Base-by-base conservation (phyloP, 352 stramenopile genomes). In the Phytophthora parvispora region DNA sequence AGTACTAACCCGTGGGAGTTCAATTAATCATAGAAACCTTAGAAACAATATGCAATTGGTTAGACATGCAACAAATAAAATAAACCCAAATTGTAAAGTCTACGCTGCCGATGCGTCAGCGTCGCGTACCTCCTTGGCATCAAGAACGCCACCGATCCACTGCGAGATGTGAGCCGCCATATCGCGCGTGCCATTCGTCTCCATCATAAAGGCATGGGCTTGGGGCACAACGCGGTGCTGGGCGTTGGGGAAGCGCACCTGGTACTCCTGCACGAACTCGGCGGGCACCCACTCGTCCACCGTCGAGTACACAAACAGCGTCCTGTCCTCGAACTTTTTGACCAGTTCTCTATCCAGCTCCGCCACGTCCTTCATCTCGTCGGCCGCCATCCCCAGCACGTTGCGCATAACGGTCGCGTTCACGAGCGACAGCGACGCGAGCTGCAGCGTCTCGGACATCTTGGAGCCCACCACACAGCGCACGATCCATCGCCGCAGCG, bases 171-270 rank as follows among this genome's bases (percentile, higher is more conserved):
- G 82, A 16, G 65, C 75, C 10, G 81, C 82, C 84, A 94, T 94
- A 52, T 90, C 83, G 13, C 73, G 69, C 64, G 84, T 84, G 45
- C 86, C 86, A 28, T 90, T 80, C 0, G 22, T 28, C 32, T 89
- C 83, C 82, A 92, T 90, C 86, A 94, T 94, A 60, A 94, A 94
- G n/a, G 78, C 86, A 45, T 94, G 86, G 47, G 67, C 66, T 72
- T 91, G 79, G 2, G 80, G 75, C 15, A 92, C 72, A 40, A 91
- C 55, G 18, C 79, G 76, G 60, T 91, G 81, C 16, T 74, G 68
- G 6, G 74, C 78, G 3, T 79, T 74, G 7, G 65, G 56, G 52
- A 91, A 92, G 34, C 68, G 66, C 25, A 83, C 59, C 49, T 89
- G 79, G 43, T 87, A 88, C 27, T 86, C 48, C 45, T 91, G 78